phyloP scores from a whole-genome alignment of 2,329 filamentous ascomycete genomes.

The Escovopsis sp. region DNA sequence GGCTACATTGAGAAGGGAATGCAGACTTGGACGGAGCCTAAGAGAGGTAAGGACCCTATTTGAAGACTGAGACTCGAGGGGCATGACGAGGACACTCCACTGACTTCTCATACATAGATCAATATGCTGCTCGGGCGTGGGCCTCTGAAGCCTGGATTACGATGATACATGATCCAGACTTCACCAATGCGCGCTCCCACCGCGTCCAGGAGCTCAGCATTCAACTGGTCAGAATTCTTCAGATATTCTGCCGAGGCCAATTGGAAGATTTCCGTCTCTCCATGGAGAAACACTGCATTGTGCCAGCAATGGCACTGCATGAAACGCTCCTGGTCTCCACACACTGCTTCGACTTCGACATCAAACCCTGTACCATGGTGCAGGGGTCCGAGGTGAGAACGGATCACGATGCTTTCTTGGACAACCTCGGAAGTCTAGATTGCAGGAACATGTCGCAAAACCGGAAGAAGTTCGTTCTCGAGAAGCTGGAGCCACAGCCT shows the following conservation, averaged over 20 bases:
- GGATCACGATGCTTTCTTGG: slow-evolving; percentile 16
- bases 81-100: no score
- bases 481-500: slow-evolving; percentile 18
- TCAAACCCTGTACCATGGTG: slow-evolving; percentile 15
- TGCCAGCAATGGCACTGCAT: slow-evolving; percentile 22
- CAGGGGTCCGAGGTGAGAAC: slow-evolving; percentile 9
- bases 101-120: slow-evolving; percentile 12
- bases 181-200: slow-evolving; percentile 11
- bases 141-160: slow-evolving; percentile 23
- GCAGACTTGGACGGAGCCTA: slow-evolving; percentile 21
- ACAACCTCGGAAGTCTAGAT: slow-evolving; percentile 17
- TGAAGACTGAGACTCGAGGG: no score
- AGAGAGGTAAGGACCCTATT: slow-evolving; percentile 16
- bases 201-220: slow-evolving; percentile 14
- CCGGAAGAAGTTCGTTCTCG: slow-evolving; percentile 19
- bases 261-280: slow-evolving; percentile 10
- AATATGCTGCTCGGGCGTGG: slow-evolving; percentile 23
- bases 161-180: slow-evolving; percentile 17
- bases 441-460: slow-evolving; percentile 24
- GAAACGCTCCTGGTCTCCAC: slow-evolving; percentile 25
- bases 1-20: slow-evolving; percentile 20
- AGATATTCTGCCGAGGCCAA: slow-evolving; percentile 14
- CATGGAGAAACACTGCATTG: slow-evolving; percentile 16
- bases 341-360: slow-evolving; percentile 22
- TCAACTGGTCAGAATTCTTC: slow-evolving; percentile 15